Base-by-base conservation (phyloP, 208 protist genomes). In the Acanthamoeba castellanii region DNA sequence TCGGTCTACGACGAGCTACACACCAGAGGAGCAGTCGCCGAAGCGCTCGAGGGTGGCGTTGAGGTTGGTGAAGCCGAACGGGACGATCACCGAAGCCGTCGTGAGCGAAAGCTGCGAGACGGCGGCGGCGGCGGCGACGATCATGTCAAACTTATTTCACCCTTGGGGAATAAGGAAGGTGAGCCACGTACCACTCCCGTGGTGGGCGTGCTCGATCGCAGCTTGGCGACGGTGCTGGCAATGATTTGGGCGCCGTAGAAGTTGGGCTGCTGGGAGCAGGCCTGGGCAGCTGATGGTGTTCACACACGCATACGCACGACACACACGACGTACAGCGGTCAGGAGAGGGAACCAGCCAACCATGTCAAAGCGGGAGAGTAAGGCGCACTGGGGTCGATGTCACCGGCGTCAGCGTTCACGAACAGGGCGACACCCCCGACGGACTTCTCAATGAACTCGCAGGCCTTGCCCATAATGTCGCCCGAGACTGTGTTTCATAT, bases 41-140 rank as follows among this genome's bases (percentile, higher is more conserved):
- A 89, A 76, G 68, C 95, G 84, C 50, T 30, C 45, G 30, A 96
- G 59, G 20, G 95, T 96, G 4, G 72, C 50, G 89, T 96, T 96
- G n/a, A 96, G 57, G 52, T 96, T 95, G 22, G 95, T 95, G 34
- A 37, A 34, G 11, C 95, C 95, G 66, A 96, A 96, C n/a, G 52
- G n/a, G 11, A 95, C 4, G 32, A 82, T 52, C 61, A 61, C 18
- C 68, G 92, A 95, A 3, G 14, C 27, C 13, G 82, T 87, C 8
- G 13, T 91, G 34, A 96, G 34, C 42, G 45, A 70, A 8, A 95
- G 30, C 74, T 84, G 74, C 22, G 11, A 27, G 16, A 27, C n/a
- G n/a, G n/a, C n/a, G n/a, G n/a, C n/a, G n/a, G n/a, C n/a, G n/a
- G n/a, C n/a, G n/a, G n/a, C n/a, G n/a, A n/a, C n/a, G n/a, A n/a